These are phyloP conservation scores for Epichloe typhina DNA, from an alignment of 2,329 filamentous ascomycete species.

Conservation along the genomic window DNA sequence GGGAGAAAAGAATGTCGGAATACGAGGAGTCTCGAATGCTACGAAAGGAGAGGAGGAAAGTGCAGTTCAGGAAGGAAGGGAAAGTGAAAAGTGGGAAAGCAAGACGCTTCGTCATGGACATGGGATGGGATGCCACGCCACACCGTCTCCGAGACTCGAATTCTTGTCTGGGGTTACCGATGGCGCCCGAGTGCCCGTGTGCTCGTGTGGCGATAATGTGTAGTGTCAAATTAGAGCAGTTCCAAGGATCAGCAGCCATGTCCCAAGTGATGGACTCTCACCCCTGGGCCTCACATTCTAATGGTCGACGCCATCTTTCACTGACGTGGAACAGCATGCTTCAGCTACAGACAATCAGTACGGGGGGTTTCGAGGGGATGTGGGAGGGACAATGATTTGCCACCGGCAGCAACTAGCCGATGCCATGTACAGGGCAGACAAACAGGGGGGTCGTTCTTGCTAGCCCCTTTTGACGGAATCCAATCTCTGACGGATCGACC, in stretches of 20 bases:
- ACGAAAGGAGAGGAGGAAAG: neutral
- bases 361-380: no score
- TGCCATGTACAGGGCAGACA: no score
- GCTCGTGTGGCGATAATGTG: neutral
- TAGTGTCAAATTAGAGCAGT: slow-evolving; percentile 4
- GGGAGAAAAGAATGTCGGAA: slow-evolving; percentile 1
- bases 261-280: no score
- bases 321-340: no score
- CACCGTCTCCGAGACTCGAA: neutral
- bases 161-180: neutral
- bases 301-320: no score
- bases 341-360: no score
- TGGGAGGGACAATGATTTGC: no score
- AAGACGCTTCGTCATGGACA: neutral
- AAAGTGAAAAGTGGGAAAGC: neutral
- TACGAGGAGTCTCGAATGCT: neutral
- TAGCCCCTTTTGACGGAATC: neutral
- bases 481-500: neutral
- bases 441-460: neutral
- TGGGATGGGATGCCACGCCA: neutral
- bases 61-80: neutral
- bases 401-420: no score
- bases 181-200: neutral
- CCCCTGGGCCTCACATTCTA: no score
- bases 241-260: slow-evolving; percentile 1